A percentile compares a stretch with the other conserved stretches of the same genome.
Conservation (phyloP, 352 stramenopile species). For the Phytophthora syringae region DNA sequence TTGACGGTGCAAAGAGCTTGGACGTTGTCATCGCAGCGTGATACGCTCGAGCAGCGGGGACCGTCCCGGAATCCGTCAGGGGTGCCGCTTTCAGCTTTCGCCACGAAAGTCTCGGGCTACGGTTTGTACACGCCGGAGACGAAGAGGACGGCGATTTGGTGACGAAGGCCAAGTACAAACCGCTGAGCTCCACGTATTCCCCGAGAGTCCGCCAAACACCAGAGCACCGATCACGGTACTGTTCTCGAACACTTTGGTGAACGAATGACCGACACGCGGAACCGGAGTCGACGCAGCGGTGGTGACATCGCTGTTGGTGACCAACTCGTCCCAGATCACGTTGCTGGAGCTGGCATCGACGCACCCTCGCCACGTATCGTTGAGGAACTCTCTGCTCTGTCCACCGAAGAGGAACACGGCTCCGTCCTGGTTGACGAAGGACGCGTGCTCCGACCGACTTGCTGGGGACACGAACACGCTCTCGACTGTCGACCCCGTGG, state of each 20-base stretch:
- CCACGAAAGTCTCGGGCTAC: conserved; percentile 49
- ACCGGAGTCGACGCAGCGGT: conserved; percentile 37
- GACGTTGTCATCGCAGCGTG: conserved; percentile 54
- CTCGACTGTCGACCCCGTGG: conserved; percentile 30
- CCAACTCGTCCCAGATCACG: conserved; percentile 62
- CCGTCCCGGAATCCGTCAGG: conserved; percentile 4
- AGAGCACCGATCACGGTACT: conserved; percentile 42
- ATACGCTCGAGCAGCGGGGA: conserved; percentile 50
- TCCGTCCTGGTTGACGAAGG: conserved; percentile 37
- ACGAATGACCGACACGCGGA: conserved; percentile 64
- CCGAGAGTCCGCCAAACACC: conserved; percentile 59
- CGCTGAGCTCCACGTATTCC: conserved; percentile 47
- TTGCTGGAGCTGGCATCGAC: conserved; percentile 45
- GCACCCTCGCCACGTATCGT: conserved; percentile 70
- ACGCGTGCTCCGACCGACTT: conserved; percentile 64
- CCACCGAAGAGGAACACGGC: conserved; percentile 63
- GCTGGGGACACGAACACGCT: conserved; percentile 67
- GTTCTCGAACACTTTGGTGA: conserved; percentile 67
- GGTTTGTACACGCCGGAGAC: conserved; percentile 16
- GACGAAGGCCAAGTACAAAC: conserved; percentile 57
- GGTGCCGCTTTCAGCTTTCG: conserved; percentile 29
- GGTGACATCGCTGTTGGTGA: conserved; percentile 36
- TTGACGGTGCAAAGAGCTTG: conserved; percentile 31
- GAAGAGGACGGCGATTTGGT: conserved; percentile 28
- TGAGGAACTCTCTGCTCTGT: conserved; percentile 60